These are phyloP conservation scores for Pestalotiopsis sp. DNA, from an alignment of 2,329 filamentous ascomycete genomes.

Conservation along the genomic window DNA sequence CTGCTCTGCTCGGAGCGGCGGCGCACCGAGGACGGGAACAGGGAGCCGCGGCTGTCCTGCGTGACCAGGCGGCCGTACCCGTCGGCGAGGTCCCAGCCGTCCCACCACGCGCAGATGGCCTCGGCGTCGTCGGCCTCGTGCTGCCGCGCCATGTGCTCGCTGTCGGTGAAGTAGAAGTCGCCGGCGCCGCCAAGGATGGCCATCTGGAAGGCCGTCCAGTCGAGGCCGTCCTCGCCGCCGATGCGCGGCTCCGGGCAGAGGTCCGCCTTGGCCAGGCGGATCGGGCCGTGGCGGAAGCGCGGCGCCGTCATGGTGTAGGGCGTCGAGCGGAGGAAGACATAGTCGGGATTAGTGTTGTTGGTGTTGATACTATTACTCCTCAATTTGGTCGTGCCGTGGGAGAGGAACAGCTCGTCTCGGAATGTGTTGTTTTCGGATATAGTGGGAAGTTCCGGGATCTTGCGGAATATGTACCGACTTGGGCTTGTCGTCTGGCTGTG, in stretches of 20 bases:
- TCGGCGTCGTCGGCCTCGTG: conserved; percentile 49
- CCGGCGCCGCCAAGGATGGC: conserved; percentile 62
- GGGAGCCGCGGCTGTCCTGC: conserved; percentile 23
- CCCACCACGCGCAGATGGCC: conserved; percentile 55
- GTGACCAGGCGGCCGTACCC: conserved; percentile 42
- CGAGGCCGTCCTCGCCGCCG: conserved; percentile 53
- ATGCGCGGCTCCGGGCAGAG: conserved; percentile 39
- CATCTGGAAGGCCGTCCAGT: conserved; percentile 70
- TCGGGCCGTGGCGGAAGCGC: conserved; percentile 56
- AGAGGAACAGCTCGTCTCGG: conserved; percentile 21
- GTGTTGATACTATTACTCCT: conserved; percentile 19
- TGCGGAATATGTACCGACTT: conserved; percentile 24
- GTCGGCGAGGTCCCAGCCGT: conserved; percentile 48
- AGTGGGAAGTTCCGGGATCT: conserved; percentile 26
- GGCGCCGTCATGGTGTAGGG: conserved; percentile 53
- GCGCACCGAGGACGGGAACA: conserved; percentile 33
- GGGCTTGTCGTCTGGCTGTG: conserved; percentile 35
- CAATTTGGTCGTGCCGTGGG: conserved; percentile 14
- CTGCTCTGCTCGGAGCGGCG: conserved; percentile 33
- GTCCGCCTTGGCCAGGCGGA: conserved; percentile 53
- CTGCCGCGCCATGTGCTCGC: conserved; percentile 41
- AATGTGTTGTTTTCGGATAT: conserved; percentile 29
- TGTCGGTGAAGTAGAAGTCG: conserved; percentile 48
- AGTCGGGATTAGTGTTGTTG: conserved; percentile 42
- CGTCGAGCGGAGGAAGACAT: conserved; percentile 51